Conservation (phyloP, 805 yeast species). For the Spathaspora passalidarum region DNA sequence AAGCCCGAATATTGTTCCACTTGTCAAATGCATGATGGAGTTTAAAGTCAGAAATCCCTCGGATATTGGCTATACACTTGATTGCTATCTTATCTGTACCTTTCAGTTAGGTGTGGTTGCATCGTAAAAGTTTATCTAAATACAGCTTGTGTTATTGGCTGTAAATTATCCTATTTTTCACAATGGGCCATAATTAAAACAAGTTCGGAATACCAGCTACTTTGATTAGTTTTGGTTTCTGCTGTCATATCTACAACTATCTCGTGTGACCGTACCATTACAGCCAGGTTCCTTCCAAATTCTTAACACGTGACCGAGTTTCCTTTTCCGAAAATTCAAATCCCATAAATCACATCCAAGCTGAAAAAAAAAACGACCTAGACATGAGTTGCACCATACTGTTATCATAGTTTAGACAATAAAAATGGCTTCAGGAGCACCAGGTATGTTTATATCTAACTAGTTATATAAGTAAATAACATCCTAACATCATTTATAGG, state of each 20-base stretch:
- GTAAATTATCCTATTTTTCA: no score
- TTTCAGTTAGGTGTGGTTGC: no score
- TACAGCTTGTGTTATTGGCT: no score
- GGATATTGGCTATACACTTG: no score
- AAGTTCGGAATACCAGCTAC: no score
- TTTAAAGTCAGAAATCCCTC: no score
- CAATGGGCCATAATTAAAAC: no score
- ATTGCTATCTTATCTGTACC: no score
- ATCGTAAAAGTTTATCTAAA: no score
- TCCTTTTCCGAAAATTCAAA: constrained; percentile 1
- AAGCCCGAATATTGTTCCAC: no score
- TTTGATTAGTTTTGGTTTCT: no score
- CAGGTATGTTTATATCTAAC: constrained; percentile 20
- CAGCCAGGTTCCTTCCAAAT: neutral
- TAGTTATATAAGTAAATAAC: neutral
- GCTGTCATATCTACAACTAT: neutral
- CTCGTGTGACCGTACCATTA: neutral
- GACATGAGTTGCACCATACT: neutral
- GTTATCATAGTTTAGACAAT: neutral
- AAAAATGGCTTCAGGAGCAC: constrained; percentile 37
- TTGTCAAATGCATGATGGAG: no score
- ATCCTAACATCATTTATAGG: constrained; percentile 15
- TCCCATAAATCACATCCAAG: neutral
- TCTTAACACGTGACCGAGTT: neutral
- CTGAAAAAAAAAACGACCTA: neutral